A percentile compares a stretch with the other conserved stretches of the same genome.
Evolutionary conservation across 2,329 filamentous ascomycete genomes (phyloP).

Genomic region (Falciphora oryzae): DNA sequence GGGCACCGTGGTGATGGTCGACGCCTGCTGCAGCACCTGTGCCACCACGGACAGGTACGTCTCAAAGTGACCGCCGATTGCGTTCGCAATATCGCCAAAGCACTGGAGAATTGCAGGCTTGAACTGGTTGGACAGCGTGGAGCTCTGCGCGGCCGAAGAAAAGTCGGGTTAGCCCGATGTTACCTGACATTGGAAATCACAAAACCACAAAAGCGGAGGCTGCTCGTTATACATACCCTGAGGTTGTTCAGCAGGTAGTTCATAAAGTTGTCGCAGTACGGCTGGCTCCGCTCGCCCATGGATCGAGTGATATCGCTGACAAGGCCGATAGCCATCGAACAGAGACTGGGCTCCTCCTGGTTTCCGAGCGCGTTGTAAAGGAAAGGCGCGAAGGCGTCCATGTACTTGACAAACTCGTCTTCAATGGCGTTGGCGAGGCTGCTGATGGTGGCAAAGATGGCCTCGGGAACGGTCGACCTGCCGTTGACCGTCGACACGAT

Average conservation of each 20-base stretch:
- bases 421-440: conserved; percentile 88
- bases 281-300: conserved; percentile 82
- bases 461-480: conserved; percentile 93
- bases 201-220: conserved; percentile 14
- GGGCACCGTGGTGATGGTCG: conserved; percentile 68
- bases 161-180: conserved; percentile 25
- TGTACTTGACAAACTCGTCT: conserved; percentile 92
- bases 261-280: conserved; percentile 97
- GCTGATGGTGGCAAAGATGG: conserved; percentile 86
- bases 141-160: conserved; percentile 48
- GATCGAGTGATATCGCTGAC: conserved; percentile 95
- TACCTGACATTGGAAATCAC: not conserved
- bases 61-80: conserved; percentile 88
- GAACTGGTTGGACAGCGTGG: conserved; percentile 87
- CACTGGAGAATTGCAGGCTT: conserved; percentile 97
- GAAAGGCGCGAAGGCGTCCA: conserved; percentile 91
- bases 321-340: conserved; percentile 94
- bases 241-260: conserved; percentile 93
- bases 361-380: conserved; percentile 91
- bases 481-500: conserved; percentile 70
- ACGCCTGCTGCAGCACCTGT: conserved; percentile 89
- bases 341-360: conserved; percentile 89
- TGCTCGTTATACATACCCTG: conserved; percentile 47
- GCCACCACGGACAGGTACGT: conserved; percentile 89
- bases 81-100: conserved; percentile 95